phyloP scores from a whole-genome alignment of 768 basidiomycete genomes.

The Piloderma croceum region DNA sequence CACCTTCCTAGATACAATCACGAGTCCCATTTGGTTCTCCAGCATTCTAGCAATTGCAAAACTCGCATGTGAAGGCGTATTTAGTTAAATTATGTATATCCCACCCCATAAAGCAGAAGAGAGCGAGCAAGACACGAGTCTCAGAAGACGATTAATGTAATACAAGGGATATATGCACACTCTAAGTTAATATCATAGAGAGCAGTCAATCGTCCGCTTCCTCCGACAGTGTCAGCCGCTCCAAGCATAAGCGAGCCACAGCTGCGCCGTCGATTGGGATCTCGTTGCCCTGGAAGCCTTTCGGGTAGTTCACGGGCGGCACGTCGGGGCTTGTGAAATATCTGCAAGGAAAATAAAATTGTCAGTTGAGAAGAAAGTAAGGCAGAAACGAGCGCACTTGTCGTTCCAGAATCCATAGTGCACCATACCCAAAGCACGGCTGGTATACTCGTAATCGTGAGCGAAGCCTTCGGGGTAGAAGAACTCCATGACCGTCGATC shows the following conservation, averaged over 20 bases:
- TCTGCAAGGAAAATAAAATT: conserved; percentile 30
- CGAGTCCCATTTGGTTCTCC: too few species aligned
- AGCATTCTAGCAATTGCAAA: too few species aligned
- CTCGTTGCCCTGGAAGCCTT: conserved; percentile 82
- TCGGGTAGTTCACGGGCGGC: conserved; percentile 67
- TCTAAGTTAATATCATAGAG: too few species aligned
- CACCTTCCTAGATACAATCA: too few species aligned
- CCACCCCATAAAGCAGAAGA: too few species aligned
- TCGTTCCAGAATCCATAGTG: conserved; percentile 85
- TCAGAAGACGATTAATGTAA: too few species aligned
- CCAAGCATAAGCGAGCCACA: conserved; percentile 56
- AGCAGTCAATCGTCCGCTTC: conserved; percentile 64
- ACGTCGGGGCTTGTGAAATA: conserved; percentile 69
- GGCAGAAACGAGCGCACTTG: conserved; percentile 35
- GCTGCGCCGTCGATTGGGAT: conserved; percentile 77
- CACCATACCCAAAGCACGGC: conserved; percentile 75
- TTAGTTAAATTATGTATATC: too few species aligned
- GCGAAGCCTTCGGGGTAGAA: conserved; percentile 84
- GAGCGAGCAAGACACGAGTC: too few species aligned
- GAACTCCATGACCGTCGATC: conserved; percentile 89
- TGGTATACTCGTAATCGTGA: conserved; percentile 77
- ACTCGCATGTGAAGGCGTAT: too few species aligned
- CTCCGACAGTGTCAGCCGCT: conserved; percentile 50
- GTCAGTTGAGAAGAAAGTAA: neutral
- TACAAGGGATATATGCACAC: too few species aligned